Base-by-base conservation (phyloP, 2,329 filamentous ascomycete species). In the Monascus ruber region DNA sequence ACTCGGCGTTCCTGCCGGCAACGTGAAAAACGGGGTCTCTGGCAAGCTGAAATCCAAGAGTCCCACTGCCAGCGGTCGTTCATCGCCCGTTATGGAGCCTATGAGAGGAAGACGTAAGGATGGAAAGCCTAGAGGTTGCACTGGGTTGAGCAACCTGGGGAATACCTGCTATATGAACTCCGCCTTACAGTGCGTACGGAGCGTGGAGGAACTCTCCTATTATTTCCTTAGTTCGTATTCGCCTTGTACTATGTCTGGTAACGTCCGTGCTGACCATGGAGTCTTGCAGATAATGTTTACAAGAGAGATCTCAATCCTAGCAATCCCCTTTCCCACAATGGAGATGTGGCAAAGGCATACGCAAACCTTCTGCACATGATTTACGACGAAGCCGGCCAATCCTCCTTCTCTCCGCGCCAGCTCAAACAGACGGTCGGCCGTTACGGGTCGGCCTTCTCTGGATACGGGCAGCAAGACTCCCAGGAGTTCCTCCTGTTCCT, bases 101-200 rank as follows among this genome's bases (percentile, higher is more conserved):
- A 88, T 85, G 0, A 74, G 87, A 48, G 85, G 85, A 33, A 49
- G 52, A 33, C 77, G 81, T 43, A 79, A 77, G 49, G 76, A 79
- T 31, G 83, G 83, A 6, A 78, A 79, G 45, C 76, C 77, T 8
- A 64, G 79, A 28, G 91, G 91, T 27, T 82, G 81, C 32, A 83
- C 88, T 33, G 91, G 91, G 28, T 68, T 98, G 38, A 79, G 77
- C 47, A 98, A 98, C 55, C 68, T 98, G 9, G 91, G 91, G 36
- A 98, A 98, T 55, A 96, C 91, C 0, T 98, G 91, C 64, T 98
- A 98, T 66, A 95, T 96, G 88, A 96, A 96, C 62, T 94, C 89
- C 24, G 91, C 91, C 6, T 70, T 96, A 39, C 91, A 98, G 59
- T 98, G 91, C 59, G 77, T 98, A 37, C 80, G 89, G 37, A 93